phyloP scores from a whole-genome alignment of 2,329 filamentous ascomycete species.

The Cadophora gregata region DNA sequence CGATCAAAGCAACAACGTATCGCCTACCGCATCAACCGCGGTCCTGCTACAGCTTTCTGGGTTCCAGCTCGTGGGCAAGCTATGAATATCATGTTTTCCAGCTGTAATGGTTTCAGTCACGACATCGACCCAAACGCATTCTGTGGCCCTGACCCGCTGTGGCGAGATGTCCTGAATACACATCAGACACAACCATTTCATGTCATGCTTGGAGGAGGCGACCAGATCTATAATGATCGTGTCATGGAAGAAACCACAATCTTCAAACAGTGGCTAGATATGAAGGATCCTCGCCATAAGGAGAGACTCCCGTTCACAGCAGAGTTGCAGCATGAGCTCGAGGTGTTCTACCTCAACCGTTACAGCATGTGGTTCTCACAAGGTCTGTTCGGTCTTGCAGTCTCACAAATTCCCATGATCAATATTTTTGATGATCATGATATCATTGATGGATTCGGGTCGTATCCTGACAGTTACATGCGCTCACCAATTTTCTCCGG shows the following conservation, averaged over 20 bases:
- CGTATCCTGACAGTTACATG: slow-evolving; percentile 93
- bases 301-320: slow-evolving; percentile 77
- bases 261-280: slow-evolving; percentile 85
- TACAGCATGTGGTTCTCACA: slow-evolving; percentile 98
- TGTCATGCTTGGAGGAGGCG: slow-evolving; percentile 96
- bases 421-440: slow-evolving; percentile 98
- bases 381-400: slow-evolving; percentile 90
- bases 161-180: slow-evolving; percentile 92
- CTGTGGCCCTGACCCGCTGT: slow-evolving; percentile 92
- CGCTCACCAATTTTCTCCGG: slow-evolving; percentile 87
- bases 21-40: slow-evolving; percentile 93
- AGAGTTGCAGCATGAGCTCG: slow-evolving; percentile 87
- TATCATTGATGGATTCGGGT: slow-evolving; percentile 90
- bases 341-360: slow-evolving; percentile 84
- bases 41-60: slow-evolving; percentile 91
- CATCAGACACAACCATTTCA: slow-evolving; percentile 95
- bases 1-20: slow-evolving; percentile 79
- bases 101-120: slow-evolving; percentile 92
- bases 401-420: slow-evolving; percentile 95
- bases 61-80: slow-evolving; percentile 81
- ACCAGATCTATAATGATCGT: slow-evolving; percentile 95
- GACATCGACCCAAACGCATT: slow-evolving; percentile 79
- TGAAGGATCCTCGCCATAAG: slow-evolving; percentile 81
- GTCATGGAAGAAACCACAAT: slow-evolving; percentile 75
- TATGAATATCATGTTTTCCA: slow-evolving; percentile 99